A percentile compares a stretch with the other conserved stretches of the same genome.
phyloP scores from a whole-genome alignment of 2,329 filamentous ascomycete genomes.

The Trichoderma hamatum region DNA sequence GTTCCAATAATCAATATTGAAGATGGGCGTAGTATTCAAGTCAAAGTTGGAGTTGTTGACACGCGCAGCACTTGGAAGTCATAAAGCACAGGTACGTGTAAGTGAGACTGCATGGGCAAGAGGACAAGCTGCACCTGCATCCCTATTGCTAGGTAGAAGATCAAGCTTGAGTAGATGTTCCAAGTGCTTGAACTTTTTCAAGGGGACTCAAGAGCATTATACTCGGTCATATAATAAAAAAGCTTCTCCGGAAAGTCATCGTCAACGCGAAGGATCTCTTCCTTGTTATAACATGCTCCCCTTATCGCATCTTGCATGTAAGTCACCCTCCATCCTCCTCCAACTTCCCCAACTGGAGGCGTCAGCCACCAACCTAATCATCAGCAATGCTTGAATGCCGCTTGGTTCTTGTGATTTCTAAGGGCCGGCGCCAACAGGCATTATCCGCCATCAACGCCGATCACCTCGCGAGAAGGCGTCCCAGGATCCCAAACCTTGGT shows the following conservation, averaged over 20 bases:
- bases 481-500: slow-evolving; percentile 11
- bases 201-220: neutral
- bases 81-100: slow-evolving; percentile 2
- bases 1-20: neutral
- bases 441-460: slow-evolving; percentile 20
- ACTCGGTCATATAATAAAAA: neutral
- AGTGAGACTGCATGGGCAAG: neutral
- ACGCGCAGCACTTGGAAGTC: neutral
- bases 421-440: slow-evolving; percentile 9
- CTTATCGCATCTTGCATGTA: slow-evolving; percentile 1
- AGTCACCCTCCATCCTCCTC: neutral
- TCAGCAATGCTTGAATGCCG: neutral
- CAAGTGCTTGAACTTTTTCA: neutral
- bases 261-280: neutral
- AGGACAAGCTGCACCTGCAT: neutral
- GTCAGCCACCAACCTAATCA: slow-evolving; percentile 8
- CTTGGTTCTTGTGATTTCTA: neutral
- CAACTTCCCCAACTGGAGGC: neutral
- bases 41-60: neutral
- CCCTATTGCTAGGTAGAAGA: neutral
- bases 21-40: neutral
- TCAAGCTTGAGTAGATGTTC: neutral
- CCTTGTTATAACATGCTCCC: neutral
- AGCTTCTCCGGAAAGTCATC: neutral
- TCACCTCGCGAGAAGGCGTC: slow-evolving; percentile 6